Conservation (phyloP, 2,329 filamentous ascomycete genomes). For the Helminthosporium solani region DNA sequence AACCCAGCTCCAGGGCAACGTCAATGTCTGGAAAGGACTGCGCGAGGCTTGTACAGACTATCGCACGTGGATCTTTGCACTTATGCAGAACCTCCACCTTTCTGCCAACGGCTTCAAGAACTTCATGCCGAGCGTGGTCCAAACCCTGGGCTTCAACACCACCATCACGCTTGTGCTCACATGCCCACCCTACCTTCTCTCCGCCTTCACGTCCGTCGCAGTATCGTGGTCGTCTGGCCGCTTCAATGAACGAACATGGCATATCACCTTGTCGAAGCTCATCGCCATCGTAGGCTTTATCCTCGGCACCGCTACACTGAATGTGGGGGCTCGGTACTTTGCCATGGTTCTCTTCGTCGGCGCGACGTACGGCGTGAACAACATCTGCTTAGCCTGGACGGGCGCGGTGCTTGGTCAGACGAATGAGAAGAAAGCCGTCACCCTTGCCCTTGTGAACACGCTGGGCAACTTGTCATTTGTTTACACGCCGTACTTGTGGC, state of each 20-base stretch:
- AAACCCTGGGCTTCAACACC: constrained; percentile 32
- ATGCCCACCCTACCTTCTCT: constrained; percentile 35
- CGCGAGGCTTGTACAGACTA: constrained; percentile 15
- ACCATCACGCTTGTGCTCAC: constrained; percentile 32
- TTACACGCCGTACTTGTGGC: constrained; percentile 34
- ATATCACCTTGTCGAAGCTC: constrained; percentile 29
- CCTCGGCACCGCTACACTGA: constrained; percentile 25
- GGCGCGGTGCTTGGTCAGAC: constrained; percentile 43
- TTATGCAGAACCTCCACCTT: constrained; percentile 21
- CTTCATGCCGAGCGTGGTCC: constrained; percentile 38
- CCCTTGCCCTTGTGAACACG: constrained; percentile 44
- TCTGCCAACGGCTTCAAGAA: constrained; percentile 25
- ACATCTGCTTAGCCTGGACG: constrained; percentile 43
- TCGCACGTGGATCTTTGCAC: constrained; percentile 18
- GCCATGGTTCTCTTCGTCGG: constrained; percentile 36
- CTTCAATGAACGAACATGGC: constrained; percentile 36
- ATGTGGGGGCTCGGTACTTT: constrained; percentile 34
- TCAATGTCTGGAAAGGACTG: constrained; percentile 18
- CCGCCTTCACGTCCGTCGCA: constrained; percentile 21
- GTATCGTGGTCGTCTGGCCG: constrained; percentile 28
- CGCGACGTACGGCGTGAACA: constrained; percentile 34
- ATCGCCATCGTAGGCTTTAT: constrained; percentile 34
- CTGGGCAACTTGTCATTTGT: constrained; percentile 43
- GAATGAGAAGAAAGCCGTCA: constrained; percentile 45
- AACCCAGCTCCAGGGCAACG: constrained; percentile 30